Base-by-base conservation (phyloP, 208 protist genomes). In the Balamuthia mandrillaris region DNA sequence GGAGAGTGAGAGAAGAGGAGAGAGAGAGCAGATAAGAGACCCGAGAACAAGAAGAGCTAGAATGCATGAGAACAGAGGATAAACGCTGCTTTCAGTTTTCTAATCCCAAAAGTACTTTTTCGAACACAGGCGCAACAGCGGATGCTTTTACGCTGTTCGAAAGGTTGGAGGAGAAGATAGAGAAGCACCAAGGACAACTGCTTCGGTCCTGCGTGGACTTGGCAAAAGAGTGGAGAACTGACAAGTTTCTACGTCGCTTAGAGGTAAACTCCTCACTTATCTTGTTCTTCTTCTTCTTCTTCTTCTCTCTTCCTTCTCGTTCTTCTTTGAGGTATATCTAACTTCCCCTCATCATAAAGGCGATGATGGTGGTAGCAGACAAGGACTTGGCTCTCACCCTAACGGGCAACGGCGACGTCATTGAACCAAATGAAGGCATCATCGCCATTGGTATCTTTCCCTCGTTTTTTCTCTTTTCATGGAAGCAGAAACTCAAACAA, bases 191-290 rank as follows among this genome's bases (percentile, higher is more conserved):
- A 35, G 75, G 75, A 10, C 63, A 88, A 68, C 85, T 88, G 18
- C 37, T 88, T 39, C 85, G 85, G 3, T 72, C 85, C 12, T 85
- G 63, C 29, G 85, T 88, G 21, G 85, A 88, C n/a, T 54, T 88
- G 37, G 85, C 85, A 21, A 88, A 88, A 52, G 60, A 86, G 79
- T 88, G 85, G 85, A 44, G 85, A 18, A 88, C 78, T n/a, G 85
- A 88, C 61, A 88, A 88, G 66, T 75, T 56, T 45, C 65, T 88
- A 63, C 85, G 85, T 7, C 85, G 79, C n/a, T 61, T 86, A 18
- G 54, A 77, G 68, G 68, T 74, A 1, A 10, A 16, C 27, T 47
- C 21, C 31, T 7, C 12, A 27, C 45, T 24, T 6, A 6, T 42
- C 6, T 14, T 4, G 4, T 29, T 24, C 45, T 6, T 12, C 45